A percentile compares a stretch with the other conserved stretches of the same genome.
Evolutionary conservation across 2,329 filamentous ascomycete species (phyloP).

Genomic region (Colletotrichum tamarilloi): DNA sequence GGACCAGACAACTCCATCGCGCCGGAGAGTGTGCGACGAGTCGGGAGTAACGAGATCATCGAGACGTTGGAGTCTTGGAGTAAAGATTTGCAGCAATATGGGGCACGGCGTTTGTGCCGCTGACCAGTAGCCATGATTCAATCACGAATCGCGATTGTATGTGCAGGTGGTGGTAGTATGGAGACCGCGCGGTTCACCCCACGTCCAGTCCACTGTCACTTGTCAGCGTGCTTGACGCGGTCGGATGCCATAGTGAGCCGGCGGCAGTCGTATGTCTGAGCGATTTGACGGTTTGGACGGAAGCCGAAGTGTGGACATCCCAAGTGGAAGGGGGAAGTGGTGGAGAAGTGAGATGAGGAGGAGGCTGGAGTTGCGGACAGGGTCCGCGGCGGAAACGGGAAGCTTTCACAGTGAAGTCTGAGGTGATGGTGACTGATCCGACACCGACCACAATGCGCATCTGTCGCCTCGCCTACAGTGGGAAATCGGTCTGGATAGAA

Average conservation of each 20-base stretch:
- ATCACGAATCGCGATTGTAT: neutral
- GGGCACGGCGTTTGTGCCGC: slow-evolving; percentile 9
- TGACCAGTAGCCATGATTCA: neutral
- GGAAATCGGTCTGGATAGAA: slow-evolving; percentile 1
- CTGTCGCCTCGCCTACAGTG: neutral
- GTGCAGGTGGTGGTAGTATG: neutral
- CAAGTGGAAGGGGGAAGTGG: neutral
- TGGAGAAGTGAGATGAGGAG: neutral
- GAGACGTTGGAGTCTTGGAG: neutral
- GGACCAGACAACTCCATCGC: neutral
- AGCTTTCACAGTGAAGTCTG: too few relatives aligned
- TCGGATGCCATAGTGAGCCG: neutral
- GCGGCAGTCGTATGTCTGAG: neutral
- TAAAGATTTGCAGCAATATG: neutral
- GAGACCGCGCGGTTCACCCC: neutral
- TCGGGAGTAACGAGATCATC: neutral
- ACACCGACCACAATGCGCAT: neutral
- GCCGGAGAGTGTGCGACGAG: neutral
- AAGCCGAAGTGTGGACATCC: neutral
- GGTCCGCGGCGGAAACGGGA: neutral
- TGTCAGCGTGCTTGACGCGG: neutral
- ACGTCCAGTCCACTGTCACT: neutral
- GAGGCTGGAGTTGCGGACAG: neutral
- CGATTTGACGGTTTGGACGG: neutral
- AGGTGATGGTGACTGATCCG: neutral